These are phyloP conservation scores for Hapsidospora chrysogenum DNA, from an alignment of 495 filamentous ascomycete species.

Conservation along the genomic window DNA sequence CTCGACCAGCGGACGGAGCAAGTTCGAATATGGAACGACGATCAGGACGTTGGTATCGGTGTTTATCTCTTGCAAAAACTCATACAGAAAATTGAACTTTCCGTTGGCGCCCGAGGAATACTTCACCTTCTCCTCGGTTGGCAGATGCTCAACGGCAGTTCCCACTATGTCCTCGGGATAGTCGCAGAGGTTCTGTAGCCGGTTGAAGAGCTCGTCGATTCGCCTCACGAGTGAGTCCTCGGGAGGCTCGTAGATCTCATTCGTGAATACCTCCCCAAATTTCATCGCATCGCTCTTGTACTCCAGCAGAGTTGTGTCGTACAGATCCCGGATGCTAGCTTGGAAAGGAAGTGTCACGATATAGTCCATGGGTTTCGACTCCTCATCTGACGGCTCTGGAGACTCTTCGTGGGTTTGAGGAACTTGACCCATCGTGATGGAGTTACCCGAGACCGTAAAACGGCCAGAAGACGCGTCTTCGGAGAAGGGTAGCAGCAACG, in stretches of 20 bases:
- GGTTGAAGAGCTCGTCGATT: background rate
- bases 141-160: slow-evolving; percentile 6
- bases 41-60: slow-evolving; percentile 20
- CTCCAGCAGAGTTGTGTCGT: background rate
- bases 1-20: slow-evolving; percentile 4
- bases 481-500: background rate
- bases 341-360: slow-evolving; percentile 1
- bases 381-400: background rate
- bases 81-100: slow-evolving; percentile 28
- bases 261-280: background rate
- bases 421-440: background rate
- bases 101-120: slow-evolving; percentile 22
- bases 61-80: slow-evolving; percentile 16
- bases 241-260: background rate
- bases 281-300: background rate
- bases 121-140: slow-evolving; percentile 13
- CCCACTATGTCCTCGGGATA: background rate
- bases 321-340: background rate
- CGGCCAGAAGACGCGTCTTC: background rate
- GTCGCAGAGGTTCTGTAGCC: slow-evolving; percentile 1
- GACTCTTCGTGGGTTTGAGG: background rate
- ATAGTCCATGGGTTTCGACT: background rate
- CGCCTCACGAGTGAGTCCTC: background rate
- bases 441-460: background rate
- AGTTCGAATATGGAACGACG: slow-evolving; percentile 17